Evolutionary conservation across 2,329 filamentous ascomycete genomes (phyloP), one percentile per base, ranked within the genome.

Genomic region (Ophiobolus disseminans): DNA sequence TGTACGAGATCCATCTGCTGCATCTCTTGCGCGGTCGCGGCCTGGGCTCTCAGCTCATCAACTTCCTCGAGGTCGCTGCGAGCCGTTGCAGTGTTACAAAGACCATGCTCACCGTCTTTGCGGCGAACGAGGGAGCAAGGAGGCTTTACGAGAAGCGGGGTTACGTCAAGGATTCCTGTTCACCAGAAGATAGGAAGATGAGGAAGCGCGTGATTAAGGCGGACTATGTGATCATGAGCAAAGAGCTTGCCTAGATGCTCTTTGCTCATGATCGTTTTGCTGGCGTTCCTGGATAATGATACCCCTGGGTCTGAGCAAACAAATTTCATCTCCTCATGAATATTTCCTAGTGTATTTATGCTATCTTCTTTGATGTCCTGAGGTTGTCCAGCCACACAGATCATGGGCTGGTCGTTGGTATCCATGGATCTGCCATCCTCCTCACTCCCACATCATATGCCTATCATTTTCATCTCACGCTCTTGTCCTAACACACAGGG

Each of bases 1-100:
- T 89, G 69, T 93, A 91, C 68, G 89, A 93, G 73, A 84, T 93
- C 26, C 89, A 93, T 64, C 79, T 92, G 3, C 72, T 76, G 28
- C 73, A 78, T 1, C 72, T 76, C 1, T 67, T 88, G 4, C 81
- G 83, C 57, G 80, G 86, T 75, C 83, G 69, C 11, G 87, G 88
- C 0, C 73, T 92, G 2, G 87, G 85, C 1, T 76, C 66, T 10
- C 72, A 79, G 10, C 75, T 92, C 30, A 83, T 92, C 76, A 63
- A 70, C 1, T 73, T 83, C 49, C 78, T 84, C 6, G 79, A 81
- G 37, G 65, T 66, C 4, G 75, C 86, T 4, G 87, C 83, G 6
- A 55, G 70, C 17, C 78, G 79, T 44, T 79, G 86, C 17, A 76
- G 77, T 0, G 77, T 88, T 36, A 70, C 76, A 17, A 90, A 90